These are phyloP conservation scores for Phaseolus coccineus DNA, from an alignment of 331 rosid species.

Conservation along the genomic window DNA sequence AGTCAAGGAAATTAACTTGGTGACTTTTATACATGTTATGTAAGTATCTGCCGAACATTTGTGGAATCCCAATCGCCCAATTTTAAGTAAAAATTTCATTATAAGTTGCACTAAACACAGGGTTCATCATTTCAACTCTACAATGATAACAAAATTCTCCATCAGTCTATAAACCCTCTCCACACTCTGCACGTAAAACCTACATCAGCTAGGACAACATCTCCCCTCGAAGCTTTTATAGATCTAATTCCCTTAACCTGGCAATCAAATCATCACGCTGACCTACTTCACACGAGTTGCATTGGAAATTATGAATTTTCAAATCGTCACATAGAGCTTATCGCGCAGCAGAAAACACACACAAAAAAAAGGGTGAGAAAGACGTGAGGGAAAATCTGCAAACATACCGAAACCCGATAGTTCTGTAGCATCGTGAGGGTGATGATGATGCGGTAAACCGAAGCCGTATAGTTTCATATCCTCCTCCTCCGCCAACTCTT, in stretches of 20 bases:
- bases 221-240: background rate
- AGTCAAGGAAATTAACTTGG: background rate
- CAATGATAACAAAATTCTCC: background rate
- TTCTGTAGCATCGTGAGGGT: conserved; percentile 49
- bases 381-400: background rate
- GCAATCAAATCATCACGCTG: background rate
- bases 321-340: conserved; percentile 16
- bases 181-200: background rate
- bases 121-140: background rate
- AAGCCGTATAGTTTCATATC: conserved; percentile 86
- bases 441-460: conserved; percentile 56
- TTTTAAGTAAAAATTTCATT: background rate
- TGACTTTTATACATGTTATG: background rate
- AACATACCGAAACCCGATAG: conserved; percentile 72
- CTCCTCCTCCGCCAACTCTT: conserved; percentile 97
- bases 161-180: background rate
- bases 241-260: conserved; percentile 6
- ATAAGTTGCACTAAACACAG: conserved; percentile 1
- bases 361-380: background rate
- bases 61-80: background rate
- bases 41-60: background rate
- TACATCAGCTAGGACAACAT: conserved; percentile 1
- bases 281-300: background rate
- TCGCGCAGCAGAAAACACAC: conserved; percentile 26
- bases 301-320: background rate